Percentiles rank a stretch among this genome's conserved stretches.
These are phyloP conservation scores for Saccharomyces kudriavzevii DNA, from an alignment of 805 yeast species.

Conservation along the genomic window DNA sequence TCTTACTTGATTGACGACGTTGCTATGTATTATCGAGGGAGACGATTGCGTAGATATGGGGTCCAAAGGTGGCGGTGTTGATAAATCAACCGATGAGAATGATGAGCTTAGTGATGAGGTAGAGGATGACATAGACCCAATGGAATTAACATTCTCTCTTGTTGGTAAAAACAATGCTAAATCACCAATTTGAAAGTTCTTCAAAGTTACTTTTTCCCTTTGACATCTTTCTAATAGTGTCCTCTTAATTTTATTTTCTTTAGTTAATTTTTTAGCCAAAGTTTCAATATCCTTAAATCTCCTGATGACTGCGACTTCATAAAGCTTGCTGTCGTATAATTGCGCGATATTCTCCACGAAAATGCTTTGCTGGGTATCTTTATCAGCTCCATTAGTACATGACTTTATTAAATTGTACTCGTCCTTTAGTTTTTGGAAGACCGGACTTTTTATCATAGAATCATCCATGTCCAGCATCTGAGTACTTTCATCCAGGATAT, in stretches of 20 bases:
- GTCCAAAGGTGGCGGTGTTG: conserved; percentile 28
- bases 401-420: conserved; percentile 9
- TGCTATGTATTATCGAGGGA: conserved; percentile 8
- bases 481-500: conserved; percentile 26
- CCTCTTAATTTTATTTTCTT: conserved; percentile 37
- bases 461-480: conserved; percentile 30
- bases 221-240: conserved; percentile 22
- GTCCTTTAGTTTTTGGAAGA: conserved; percentile 23
- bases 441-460: conserved; percentile 40
- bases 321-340: conserved; percentile 24
- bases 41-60: conserved; percentile 5
- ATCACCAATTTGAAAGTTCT: conserved; percentile 63
- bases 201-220: conserved; percentile 51
- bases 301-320: conserved; percentile 45
- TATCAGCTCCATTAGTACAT: neutral
- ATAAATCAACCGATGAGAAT: conserved; percentile 29
- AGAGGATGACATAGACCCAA: conserved; percentile 9
- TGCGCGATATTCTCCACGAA: conserved; percentile 16
- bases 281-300: conserved; percentile 86
- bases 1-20: neutral
- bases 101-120: conserved; percentile 27
- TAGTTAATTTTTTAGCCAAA: conserved; percentile 75
- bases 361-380: conserved; percentile 1
- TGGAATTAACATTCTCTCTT: conserved; percentile 28
- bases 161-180: conserved; percentile 82